These are phyloP conservation scores for Debaryomyces castellii DNA, from an alignment of 805 yeast species.

Conservation along the genomic window DNA sequence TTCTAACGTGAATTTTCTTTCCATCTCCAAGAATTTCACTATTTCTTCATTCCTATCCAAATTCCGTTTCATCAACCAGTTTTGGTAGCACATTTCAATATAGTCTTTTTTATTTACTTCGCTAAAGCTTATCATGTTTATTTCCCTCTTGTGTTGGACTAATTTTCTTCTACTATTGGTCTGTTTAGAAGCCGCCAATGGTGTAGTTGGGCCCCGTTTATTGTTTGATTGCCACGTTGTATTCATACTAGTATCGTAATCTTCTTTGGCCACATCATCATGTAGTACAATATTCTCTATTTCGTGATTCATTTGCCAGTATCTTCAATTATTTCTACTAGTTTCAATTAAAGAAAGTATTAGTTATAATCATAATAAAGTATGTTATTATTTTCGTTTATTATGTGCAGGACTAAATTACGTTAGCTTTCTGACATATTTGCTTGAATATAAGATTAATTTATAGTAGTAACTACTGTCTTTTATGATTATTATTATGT, in stretches of 20 bases:
- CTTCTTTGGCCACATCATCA: neutral
- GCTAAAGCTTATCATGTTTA: slow-evolving; percentile 1
- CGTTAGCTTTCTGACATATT: no score
- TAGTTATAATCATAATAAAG: neutral
- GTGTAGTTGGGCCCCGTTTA: slow-evolving; percentile 38
- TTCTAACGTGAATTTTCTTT: slow-evolving; percentile 18
- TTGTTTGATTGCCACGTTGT: neutral
- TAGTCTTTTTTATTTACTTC: slow-evolving; percentile 11
- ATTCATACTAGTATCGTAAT: neutral
- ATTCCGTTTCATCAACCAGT: slow-evolving; percentile 28
- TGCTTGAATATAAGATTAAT: no score
- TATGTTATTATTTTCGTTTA: neutral
- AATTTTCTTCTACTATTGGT: slow-evolving; percentile 18
- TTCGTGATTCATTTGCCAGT: neutral
- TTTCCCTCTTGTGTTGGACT: slow-evolving; percentile 1
- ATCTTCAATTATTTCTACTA: neutral
- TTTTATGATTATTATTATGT: no score
- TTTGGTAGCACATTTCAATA: slow-evolving; percentile 25
- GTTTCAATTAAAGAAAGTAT: neutral
- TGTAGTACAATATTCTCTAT: neutral
- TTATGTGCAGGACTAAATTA: neutral
- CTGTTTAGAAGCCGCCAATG: slow-evolving; percentile 26
- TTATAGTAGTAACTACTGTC: no score
- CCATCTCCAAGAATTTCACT: slow-evolving; percentile 31
- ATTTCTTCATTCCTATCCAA: slow-evolving; percentile 21